Base-by-base conservation (phyloP, 495 filamentous ascomycete species). In the Daldinia decipiens region DNA sequence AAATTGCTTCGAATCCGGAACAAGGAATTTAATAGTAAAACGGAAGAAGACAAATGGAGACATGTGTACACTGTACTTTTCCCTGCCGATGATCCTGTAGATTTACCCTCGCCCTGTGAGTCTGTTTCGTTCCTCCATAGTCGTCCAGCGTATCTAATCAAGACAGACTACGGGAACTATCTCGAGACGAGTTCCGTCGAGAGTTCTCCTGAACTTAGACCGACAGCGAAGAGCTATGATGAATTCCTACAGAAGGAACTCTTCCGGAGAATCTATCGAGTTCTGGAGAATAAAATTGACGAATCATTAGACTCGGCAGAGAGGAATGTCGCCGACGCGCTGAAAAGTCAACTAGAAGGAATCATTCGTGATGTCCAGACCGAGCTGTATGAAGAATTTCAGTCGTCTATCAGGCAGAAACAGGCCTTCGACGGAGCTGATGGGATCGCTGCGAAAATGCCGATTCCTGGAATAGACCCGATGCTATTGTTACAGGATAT, bases 201-300 rank as follows among this genome's bases (percentile, higher is more conserved):
- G 43, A 47, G 43, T 47, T 47, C 43, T 13, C 43, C 43, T 24
- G 43, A 47, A 24, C 7, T 5, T 5, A 24, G 11, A 47, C 43
- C 43, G 3, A 47, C 43, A 47, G 43, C 43, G 8, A 24, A 24
- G 17, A 47, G 43, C 19, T 47, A 47, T 47, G 43, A 24, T 1
- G 43, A 47, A 21, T 47, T 47, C 19, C 43, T 47, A 7, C 56
- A 60, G 24, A 50, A 24, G 15, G 32, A 55, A 43, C 21, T 65
- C 29, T 65, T 39, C 53, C 62, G 13, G 12, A 40, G 62, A 52
- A 50, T 65, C 2, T 65, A 65, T 32, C 17, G 43, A 21, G 38
- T 59, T 13, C 62, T 65, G 27, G 62, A 65, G 27, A 38, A 39
- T 6, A 58, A 47, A 34, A 36, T 58, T 12, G 62, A 65, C 11